Conservation (phyloP, 345 rosid genomes). For the Mallotus nudiflorus region DNA sequence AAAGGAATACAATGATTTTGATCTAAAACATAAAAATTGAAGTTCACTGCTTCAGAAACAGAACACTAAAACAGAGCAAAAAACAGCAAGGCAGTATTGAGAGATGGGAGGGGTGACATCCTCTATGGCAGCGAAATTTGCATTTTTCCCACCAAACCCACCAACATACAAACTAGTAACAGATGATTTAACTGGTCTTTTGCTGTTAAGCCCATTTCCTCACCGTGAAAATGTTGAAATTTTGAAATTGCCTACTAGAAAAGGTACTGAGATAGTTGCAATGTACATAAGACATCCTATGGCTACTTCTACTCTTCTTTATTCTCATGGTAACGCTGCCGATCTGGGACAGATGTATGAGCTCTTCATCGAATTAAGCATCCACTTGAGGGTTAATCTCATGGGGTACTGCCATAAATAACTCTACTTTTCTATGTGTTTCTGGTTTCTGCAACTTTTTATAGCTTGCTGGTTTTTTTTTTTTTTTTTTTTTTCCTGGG, state of each 20-base stretch:
- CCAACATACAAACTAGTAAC: constrained; percentile 72
- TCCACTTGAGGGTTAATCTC: constrained; percentile 85
- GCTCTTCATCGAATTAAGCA: constrained; percentile 92
- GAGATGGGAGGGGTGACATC: constrained; percentile 93
- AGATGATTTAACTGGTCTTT: constrained; percentile 58
- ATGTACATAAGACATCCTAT: constrained; percentile 78
- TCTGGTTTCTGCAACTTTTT: constrained; percentile 5
- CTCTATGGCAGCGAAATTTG: constrained; percentile 97
- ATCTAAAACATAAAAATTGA: neutral
- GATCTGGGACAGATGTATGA: constrained; percentile 99
- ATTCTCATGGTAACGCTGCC: constrained; percentile 94
- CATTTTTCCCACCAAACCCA: constrained; percentile 94
- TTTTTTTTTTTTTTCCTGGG: neutral
- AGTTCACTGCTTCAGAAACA: constrained; percentile 18
- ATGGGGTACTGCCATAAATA: constrained; percentile 58
- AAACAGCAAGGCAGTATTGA: neutral
- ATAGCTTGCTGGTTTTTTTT: neutral
- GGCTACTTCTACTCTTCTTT: constrained; percentile 85
- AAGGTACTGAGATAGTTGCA: constrained; percentile 78
- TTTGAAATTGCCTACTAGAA: constrained; percentile 66
- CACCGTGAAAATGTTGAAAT: constrained; percentile 89
- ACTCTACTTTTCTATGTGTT: neutral
- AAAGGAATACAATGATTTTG: constrained; percentile 18
- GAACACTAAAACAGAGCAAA: constrained; percentile 12
- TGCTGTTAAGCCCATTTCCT: constrained; percentile 69